These are phyloP conservation scores for Verticillium zaregamsianum DNA, from an alignment of 2,329 filamentous ascomycete species.

Conservation along the genomic window DNA sequence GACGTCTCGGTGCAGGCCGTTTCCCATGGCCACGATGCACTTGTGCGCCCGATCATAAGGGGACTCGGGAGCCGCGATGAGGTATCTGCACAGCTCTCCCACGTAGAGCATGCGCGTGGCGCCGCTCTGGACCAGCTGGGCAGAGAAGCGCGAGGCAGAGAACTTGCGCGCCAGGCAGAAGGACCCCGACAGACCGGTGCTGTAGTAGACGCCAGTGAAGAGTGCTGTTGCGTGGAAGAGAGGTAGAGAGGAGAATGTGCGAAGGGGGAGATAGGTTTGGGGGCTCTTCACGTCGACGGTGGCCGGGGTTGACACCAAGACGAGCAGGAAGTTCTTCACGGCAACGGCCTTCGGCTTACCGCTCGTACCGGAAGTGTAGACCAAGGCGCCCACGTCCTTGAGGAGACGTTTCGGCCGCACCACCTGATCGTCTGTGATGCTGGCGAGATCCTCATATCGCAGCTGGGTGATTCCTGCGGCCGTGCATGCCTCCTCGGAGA, in stretches of 20 bases:
- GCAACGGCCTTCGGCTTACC: slow-evolving; percentile 70
- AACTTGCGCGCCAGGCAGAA: slow-evolving; percentile 63
- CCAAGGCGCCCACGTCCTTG: slow-evolving; percentile 37
- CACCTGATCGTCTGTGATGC: background rate
- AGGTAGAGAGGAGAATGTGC: background rate
- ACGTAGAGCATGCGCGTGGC: slow-evolving; percentile 74
- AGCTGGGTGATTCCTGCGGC: background rate
- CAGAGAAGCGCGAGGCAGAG: slow-evolving; percentile 66
- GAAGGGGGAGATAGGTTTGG: background rate
- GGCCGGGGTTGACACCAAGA: slow-evolving; percentile 11
- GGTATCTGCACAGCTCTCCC: slow-evolving; percentile 70
- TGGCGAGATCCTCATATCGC: background rate
- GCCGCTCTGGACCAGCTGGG: slow-evolving; percentile 60
- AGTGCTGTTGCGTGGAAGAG: slow-evolving; percentile 72
- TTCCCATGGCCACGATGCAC: slow-evolving; percentile 58
- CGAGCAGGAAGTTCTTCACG: slow-evolving; percentile 31
- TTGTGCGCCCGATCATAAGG: slow-evolving; percentile 55
- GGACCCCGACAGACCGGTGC: slow-evolving; percentile 38
- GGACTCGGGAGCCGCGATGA: slow-evolving; percentile 62
- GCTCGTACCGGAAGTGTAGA: slow-evolving; percentile 74
- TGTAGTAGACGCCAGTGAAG: slow-evolving; percentile 49
- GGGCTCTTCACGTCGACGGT: background rate
- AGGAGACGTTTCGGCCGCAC: background rate
- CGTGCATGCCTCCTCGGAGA: background rate
- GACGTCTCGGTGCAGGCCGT: slow-evolving; percentile 64